These are phyloP conservation scores for Phialophora verrucosa DNA, from an alignment of 2,329 filamentous ascomycete genomes.

Conservation along the genomic window DNA sequence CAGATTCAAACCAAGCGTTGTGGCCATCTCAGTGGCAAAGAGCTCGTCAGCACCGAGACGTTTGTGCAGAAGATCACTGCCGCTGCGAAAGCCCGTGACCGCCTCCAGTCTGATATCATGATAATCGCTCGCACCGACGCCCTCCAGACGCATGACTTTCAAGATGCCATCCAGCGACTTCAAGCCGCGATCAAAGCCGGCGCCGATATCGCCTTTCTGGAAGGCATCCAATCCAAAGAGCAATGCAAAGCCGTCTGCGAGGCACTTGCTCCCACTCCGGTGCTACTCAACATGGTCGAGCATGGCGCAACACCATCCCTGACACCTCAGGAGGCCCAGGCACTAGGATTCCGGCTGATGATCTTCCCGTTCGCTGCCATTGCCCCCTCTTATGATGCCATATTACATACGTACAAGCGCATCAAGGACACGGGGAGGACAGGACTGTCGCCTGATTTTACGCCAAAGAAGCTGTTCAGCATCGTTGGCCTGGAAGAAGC, in stretches of 20 bases:
- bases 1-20: conserved; percentile 42
- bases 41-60: conserved; percentile 45
- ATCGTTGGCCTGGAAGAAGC: conserved; percentile 51
- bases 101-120: conserved; percentile 49
- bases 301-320: conserved; percentile 49
- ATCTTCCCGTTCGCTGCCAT: conserved; percentile 46
- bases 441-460: conserved; percentile 44
- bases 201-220: conserved; percentile 50
- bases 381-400: conserved; percentile 44
- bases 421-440: conserved; percentile 47
- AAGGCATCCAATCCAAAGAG: conserved; percentile 48
- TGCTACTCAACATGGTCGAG: conserved; percentile 54
- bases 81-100: conserved; percentile 48
- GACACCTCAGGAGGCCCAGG: conserved; percentile 46
- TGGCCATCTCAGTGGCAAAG: conserved; percentile 49
- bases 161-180: conserved; percentile 47
- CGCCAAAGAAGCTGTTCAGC: conserved; percentile 49
- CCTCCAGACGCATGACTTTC: conserved; percentile 45
- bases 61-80: conserved; percentile 48
- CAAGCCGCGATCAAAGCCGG: conserved; percentile 49
- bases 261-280: conserved; percentile 47
- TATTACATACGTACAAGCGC: conserved; percentile 45
- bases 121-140: conserved; percentile 53
- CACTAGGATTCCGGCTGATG: conserved; percentile 51
- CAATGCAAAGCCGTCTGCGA: no score